These are phyloP conservation scores for Conticribra guillardii DNA, from an alignment of 108 stramenopile genomes.

Conservation along the genomic window DNA sequence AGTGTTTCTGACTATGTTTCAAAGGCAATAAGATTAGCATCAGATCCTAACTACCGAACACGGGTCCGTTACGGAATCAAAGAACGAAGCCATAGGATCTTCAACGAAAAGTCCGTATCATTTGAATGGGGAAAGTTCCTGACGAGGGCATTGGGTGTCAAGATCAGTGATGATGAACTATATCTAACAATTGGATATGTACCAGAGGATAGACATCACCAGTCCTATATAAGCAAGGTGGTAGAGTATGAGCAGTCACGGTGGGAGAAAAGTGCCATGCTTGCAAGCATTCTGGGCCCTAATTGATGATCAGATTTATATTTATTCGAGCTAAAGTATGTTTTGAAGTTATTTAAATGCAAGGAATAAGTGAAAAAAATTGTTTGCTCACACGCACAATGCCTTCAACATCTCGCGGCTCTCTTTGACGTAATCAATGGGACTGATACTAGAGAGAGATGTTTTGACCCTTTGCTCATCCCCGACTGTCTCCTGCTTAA, in stretches of 20 bases:
- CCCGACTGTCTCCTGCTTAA: constrained; percentile 92
- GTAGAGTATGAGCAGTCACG: constrained; percentile 23
- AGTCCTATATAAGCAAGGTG: constrained; percentile 10
- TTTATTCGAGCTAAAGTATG: no score
- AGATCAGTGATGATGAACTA: constrained; percentile 22
- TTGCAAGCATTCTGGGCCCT: background rate
- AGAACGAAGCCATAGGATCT: constrained; percentile 19
- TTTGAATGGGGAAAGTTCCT: constrained; percentile 49
- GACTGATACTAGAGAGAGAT: constrained; percentile 70
- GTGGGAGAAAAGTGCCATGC: constrained; percentile 30
- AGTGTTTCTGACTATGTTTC: constrained; percentile 45
- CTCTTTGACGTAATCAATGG: constrained; percentile 86
- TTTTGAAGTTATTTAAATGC: background rate
- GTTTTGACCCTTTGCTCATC: constrained; percentile 91
- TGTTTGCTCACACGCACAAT: constrained; percentile 39
- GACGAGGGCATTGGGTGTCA: constrained; percentile 28
- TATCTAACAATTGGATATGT: constrained; percentile 6
- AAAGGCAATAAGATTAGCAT: constrained; percentile 43
- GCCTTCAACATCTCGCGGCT: constrained; percentile 78
- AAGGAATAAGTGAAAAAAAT: background rate
- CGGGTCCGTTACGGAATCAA: constrained; percentile 25
- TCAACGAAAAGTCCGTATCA: constrained; percentile 36
- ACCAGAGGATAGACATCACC: constrained; percentile 14
- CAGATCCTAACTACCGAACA: constrained; percentile 17
- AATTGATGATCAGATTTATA: background rate